Base-by-base conservation (phyloP, 2,329 filamentous ascomycete genomes). In the Penicillium sp. region DNA sequence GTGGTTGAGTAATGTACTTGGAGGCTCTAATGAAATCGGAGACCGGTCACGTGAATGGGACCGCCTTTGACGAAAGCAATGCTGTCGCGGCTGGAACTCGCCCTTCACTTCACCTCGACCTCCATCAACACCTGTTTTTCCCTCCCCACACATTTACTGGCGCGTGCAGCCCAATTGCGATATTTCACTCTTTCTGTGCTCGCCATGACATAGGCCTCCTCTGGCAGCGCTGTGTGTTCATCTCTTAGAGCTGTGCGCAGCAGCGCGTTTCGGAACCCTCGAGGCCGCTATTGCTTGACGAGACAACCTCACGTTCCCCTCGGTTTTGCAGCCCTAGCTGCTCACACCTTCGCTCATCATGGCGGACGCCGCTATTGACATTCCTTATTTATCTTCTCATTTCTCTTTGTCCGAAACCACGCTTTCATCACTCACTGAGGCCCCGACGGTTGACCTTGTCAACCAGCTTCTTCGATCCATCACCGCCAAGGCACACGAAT, bases 401-500 rank as follows among this genome's bases (percentile, higher is more conserved):
- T 87, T 83, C 68, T 77, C 80, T 29, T 72, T 88, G 48, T 77
- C 84, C 11, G 81, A 87, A 69, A 70, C 79, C n/a, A 81, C 81
- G 8, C 69, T 88, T 52, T 77, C 81, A 33, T 78, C 81, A 22
- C 73, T 88, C 51, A 76, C 84, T 9, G 79, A 85, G 62, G 76
- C 77, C 45, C 86, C 86, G 60, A 97, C 92, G 3, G 79, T 83
- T 61, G 91, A 96, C 13, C 85, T 96, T 26, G 89, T 97, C 63
- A 83, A 84, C 57, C 80, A 84, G 43, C 81, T 99, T 52, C 83
- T 99, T 42, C 81, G 85, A 60, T 88, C 90, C 26, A 85, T 98
- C 52, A 84, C 88, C 24, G 79, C 81, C 29, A 96, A 95, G 74
- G 91, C 90, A 35, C 90, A 88, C 67, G 91, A 96, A 68, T 88